Evolutionary conservation across 2,329 filamentous ascomycete genomes (phyloP), one percentile per base, ranked within the genome.

Genomic region (Eurotiales sp.): DNA sequence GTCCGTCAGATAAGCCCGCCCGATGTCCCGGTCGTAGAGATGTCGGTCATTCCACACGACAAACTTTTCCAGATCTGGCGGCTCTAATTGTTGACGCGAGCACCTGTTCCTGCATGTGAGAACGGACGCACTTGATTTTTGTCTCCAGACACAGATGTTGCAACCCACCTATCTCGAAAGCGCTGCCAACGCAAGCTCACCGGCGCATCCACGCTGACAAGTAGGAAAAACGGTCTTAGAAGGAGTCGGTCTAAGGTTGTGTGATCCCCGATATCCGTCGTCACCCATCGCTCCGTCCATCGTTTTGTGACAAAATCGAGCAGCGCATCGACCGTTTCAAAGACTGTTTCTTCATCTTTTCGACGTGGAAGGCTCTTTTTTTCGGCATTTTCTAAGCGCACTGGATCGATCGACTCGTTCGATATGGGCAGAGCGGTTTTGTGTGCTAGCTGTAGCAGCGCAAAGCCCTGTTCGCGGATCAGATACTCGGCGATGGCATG

Each of bases 191-290:
- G 86, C 40, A 92, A 77, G 45, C 82, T 87, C 41, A 96, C 79
- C 1, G 93, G 93, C 4, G 91, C 92, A 69, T 97, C 92, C 43
- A 97, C 84, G 67, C 89, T 92, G 63, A 99, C 77, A 29, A 97
- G 82, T 45, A 99, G 80, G 76, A 97, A 97, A 75, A 96, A 96
- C 1, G 93, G 93, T 7, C 93, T 82, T 17, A 85, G 80, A 54
- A 85, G 74, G 46, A 96, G 83, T 21, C 84, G 78, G 60, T 96
- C 88, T 4, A 96, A 80, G 7, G 86, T 80, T 2, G 70, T 68
- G 59, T 90, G 86, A 59, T 85, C 83, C 73, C 84, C 82, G 56
- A 96, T 84, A 64, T 93, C 86, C 3, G 87, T 93, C 2, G 86
- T 93, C 14, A 97, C 89, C 81, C 88, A 99, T 50, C 85, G 83